phyloP scores from a whole-genome alignment of 148 eudicot genomes.

The Oxyria digyna region DNA sequence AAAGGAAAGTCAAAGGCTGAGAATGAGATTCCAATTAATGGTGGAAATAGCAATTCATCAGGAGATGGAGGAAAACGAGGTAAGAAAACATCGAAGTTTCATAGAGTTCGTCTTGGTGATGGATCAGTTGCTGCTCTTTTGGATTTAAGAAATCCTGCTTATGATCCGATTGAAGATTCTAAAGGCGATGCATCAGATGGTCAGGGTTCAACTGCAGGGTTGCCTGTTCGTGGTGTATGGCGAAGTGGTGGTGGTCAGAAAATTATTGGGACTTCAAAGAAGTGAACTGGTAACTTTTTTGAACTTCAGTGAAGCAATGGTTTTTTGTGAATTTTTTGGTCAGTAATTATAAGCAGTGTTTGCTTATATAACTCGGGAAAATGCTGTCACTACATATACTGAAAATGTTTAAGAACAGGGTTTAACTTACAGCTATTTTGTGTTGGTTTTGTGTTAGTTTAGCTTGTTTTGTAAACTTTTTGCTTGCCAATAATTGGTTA shows the following conservation, averaged over 20 bases:
- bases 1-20: constrained; percentile 36
- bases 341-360: neutral
- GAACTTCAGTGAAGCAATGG: neutral
- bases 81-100: constrained; percentile 87
- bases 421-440: neutral
- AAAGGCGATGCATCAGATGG: constrained; percentile 13
- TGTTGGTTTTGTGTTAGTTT: neutral
- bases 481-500: neutral
- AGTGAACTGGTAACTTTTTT: constrained; percentile 3
- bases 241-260: constrained; percentile 62
- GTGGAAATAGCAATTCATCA: constrained; percentile 15
- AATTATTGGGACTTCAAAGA: constrained; percentile 28
- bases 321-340: neutral
- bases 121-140: constrained; percentile 43
- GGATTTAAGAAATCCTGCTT: constrained; percentile 30
- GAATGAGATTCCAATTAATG: constrained; percentile 12
- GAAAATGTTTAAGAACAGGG: neutral
- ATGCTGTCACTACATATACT: neutral
- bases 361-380: neutral
- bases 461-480: neutral
- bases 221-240: constrained; percentile 70
- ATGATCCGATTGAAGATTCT: constrained; percentile 25
- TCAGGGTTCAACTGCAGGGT: constrained; percentile 20
- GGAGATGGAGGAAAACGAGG: constrained; percentile 31
- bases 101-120: constrained; percentile 61